Evolutionary conservation across 495 filamentous ascomycete genomes (phyloP), one percentile per base, ranked within the genome.

Genomic region (Cercophora sp.): DNA sequence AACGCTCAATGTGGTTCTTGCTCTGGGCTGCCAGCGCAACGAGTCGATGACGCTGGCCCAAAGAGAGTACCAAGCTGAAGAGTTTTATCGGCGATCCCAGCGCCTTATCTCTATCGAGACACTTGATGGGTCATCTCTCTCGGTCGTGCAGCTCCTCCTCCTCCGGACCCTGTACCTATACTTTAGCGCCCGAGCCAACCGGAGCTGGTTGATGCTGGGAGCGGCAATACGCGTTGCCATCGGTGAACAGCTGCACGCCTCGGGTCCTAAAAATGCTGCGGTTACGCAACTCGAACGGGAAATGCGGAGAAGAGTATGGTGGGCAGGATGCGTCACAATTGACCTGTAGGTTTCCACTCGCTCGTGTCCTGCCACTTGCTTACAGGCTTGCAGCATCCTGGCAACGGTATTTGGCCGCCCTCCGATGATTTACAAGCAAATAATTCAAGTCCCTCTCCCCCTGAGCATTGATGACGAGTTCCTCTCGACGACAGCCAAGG

Each of bases 151-250:
- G 47, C 50, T 68, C 16, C 57, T 78, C 6, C 48, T 74, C 2
- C 57, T 78, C 1, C 65, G 64, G 4, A 58, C 61, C 3, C 37
- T 68, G n/a, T 75, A 72, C 34, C 58, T 75, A 0, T 73, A 71
- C 42, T 65, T 58, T 23, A 67, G 70, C 1, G 54, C 57, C 6
- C 61, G 60, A n/a, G 62, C 67, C 8, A 62, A 67, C 46, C 60
- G 70, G 0, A 74, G 70, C 55, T 78, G 73, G 74, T 64, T 68
- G 47, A 59, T 63, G 15, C 52, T 70, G 2, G 72, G 73, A 5
- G 63, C 66, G 4, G 70, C 70, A 2, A 61, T 65, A 18, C 54
- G 71, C 16, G 42, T 71, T 16, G 73, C 70, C 8, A 59, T 72
- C 35, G 64, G 64, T 0, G 29, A 75, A 2, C 71, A 70, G 1